Evolutionary conservation across 2,329 filamentous ascomycete species (phyloP), one percentile per base, ranked within the genome.

Genomic region (Claviceps citrina): DNA sequence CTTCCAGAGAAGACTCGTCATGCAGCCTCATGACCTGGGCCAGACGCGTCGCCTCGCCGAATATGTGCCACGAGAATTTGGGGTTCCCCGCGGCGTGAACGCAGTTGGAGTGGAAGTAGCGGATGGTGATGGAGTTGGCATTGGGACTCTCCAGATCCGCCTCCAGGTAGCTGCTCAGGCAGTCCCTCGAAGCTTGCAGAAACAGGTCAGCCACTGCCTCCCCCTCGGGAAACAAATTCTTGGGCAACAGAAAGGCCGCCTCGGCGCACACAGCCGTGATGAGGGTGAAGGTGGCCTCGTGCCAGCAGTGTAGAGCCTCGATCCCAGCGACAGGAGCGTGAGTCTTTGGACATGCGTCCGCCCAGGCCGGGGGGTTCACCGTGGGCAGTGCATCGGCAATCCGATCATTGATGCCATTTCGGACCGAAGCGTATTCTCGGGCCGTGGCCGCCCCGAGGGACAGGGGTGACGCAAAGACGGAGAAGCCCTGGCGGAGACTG

Each of bases 51-150:
- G 63, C 63, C 42, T 66, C 62, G 1, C 63, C 63, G 44, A 66
- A 63, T 1, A 66, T 61, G 36, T 65, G 61, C 61, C 63, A 66
- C 4, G 63, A 65, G 16, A 62, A 56, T 20, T 60, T 56, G 4
- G 61, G 61, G 31, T 62, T 64, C 0, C 63, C 64, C 1, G 59
- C 52, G 1, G 61, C 61, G 35, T 66, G 64, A 2, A 66, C 47
- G 31, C 62, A 64, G 40, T 64, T 65, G 12, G 64, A 66, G 38
- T 67, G 64, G 19, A 65, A 63, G 38, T 65, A 64, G 4, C 64
- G 58, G 15, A 65, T 63, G 2, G 57, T 54, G 20, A 66, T 54
- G 3, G 64, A 67, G 35, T 58, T 62, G 1, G 62, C 61, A 37
- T 56, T 60, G 0, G 64, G 64, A 9, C 50, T 55, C 35, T 65